These are phyloP conservation scores for Plasmodium knowlesi DNA, from an alignment of 169 alveolate species.

Conservation along the genomic window DNA sequence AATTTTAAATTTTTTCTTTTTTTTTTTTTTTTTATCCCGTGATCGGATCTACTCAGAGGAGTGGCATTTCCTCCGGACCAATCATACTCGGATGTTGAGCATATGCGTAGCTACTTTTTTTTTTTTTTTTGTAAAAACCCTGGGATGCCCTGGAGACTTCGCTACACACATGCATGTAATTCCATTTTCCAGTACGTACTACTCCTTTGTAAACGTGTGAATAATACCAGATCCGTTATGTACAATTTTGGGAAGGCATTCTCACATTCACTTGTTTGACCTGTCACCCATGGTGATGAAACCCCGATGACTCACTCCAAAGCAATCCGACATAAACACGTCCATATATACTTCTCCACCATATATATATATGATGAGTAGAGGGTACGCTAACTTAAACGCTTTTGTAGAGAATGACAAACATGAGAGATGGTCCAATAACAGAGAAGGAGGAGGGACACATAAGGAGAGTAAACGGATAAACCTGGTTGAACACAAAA, in stretches of 20 bases:
- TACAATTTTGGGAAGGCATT: neutral
- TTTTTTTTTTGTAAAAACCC: no score
- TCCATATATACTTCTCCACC: neutral
- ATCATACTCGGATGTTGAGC: neutral
- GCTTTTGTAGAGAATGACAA: conserved; percentile 13
- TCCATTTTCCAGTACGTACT: neutral
- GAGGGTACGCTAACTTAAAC: neutral
- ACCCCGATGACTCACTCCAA: neutral
- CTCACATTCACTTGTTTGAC: neutral
- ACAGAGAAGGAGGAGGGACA: neutral
- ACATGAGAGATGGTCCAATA: neutral
- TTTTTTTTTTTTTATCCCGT: neutral
- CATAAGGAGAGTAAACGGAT: neutral
- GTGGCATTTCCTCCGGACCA: neutral
- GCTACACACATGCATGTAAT: neutral
- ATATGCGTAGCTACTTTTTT: neutral
- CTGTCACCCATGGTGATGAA: neutral
- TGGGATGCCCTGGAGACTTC: neutral
- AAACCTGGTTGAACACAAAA: neutral
- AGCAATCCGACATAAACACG: neutral
- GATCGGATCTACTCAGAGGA: neutral
- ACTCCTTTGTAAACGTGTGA: neutral
- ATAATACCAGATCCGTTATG: neutral
- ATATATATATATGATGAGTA: neutral
- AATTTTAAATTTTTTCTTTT: neutral